Evolutionary conservation across 768 basidiomycete species (phyloP), one percentile per base, ranked within the genome.

Genomic region (Phlebiopsis flavidoalba): DNA sequence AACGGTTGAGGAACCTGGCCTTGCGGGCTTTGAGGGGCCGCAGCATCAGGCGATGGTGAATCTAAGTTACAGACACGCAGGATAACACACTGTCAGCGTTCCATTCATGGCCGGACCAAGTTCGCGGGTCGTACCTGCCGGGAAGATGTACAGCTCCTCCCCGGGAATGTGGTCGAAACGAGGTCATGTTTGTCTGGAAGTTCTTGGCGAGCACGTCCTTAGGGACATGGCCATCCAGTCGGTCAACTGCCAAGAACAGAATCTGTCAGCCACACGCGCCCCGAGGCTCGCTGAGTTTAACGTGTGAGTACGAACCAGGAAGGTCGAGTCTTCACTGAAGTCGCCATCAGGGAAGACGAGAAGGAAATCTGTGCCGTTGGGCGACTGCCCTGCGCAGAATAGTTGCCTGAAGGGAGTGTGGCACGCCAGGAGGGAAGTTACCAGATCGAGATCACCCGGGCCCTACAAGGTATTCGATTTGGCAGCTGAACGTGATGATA

Each of bases 191-290:
- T 26, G 71, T 69, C 65, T 77, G 74, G 73, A 82, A 82, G 61
- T 82, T 83, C 71, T 83, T 83, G 36, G 79, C 76, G 51, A 84
- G 74, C 2, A 83, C 82, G 73, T 82, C 83, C 21, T 75, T 77
- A 17, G 83, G 82, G 49, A 79, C 73, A 56, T 84, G 83, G 80
- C 68, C 15, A 83, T 64, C 80, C 82, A 84, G 65, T 85, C 83
- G 4, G 82, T 83, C 55, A 83, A 66, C 78, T 81, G 59, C 14
- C 24, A 21, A 40, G 22, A 8, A 26, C 14, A 15, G 26, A 17
- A 12, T 17, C 24, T 22, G 5, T 19, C 54, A 37, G 15, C 14
- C 5, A 1, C 21, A 17, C 40, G 49, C 43, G 26, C 26, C 7
- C 43, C 21, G 5, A 31, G 1, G 43, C 24, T 48, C 35, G 43